phyloP scores from a whole-genome alignment of 2,329 filamentous ascomycete species.

The Sporothrix mexicana region DNA sequence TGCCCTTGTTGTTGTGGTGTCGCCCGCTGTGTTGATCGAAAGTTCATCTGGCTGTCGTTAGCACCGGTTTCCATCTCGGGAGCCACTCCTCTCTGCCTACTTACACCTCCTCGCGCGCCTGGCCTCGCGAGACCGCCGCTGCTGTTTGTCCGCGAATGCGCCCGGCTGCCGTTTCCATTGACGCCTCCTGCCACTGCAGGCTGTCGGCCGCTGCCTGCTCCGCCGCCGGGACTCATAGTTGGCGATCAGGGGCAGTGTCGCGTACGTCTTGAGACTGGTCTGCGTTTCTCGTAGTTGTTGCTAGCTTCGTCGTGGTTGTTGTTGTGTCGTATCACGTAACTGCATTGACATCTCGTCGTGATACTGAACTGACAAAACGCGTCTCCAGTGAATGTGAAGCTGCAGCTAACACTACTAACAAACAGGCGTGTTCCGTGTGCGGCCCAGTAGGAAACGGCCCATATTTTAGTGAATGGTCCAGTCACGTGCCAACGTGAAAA shows the following conservation, averaged over 20 bases:
- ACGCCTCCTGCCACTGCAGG: constrained; percentile 37
- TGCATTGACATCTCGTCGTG: constrained; percentile 10
- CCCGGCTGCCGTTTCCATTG: constrained; percentile 33
- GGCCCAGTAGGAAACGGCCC: constrained; percentile 12
- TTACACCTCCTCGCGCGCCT: constrained; percentile 14
- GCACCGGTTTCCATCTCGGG: background rate
- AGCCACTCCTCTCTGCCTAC: background rate
- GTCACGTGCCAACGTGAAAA: constrained; percentile 14
- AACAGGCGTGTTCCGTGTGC: constrained; percentile 25
- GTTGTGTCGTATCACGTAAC: too few relatives aligned
- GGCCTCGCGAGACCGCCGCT: constrained; percentile 40
- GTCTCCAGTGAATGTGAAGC: constrained; percentile 26
- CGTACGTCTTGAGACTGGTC: too few relatives aligned
- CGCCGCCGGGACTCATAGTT: constrained; percentile 38
- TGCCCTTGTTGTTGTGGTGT: constrained; percentile 32
- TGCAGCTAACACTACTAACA: constrained; percentile 13
- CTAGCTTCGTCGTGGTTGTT: background rate
- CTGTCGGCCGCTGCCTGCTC: constrained; percentile 37
- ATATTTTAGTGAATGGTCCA: background rate
- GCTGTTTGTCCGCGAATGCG: constrained; percentile 40
- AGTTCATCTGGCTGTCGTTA: constrained; percentile 39
- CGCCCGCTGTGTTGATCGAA: constrained; percentile 36
- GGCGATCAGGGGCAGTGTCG: background rate
- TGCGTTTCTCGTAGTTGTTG: background rate
- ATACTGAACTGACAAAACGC: constrained; percentile 23